These are phyloP conservation scores for Botrytis byssoidea DNA, from an alignment of 2,329 filamentous ascomycete species.

Conservation along the genomic window DNA sequence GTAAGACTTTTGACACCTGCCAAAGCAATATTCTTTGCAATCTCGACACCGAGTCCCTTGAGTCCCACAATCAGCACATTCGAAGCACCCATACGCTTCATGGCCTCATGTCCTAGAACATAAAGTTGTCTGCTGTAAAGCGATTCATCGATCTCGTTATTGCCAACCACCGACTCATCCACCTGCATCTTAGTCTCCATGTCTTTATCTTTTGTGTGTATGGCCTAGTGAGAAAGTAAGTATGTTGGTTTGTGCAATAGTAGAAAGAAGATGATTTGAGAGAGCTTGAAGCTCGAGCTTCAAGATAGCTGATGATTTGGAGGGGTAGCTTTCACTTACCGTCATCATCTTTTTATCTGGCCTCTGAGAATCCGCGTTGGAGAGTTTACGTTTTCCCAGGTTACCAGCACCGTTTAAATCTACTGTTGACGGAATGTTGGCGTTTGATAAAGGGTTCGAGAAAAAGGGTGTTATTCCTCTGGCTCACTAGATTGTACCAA, in stretches of 20 bases:
- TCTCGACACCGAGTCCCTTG: constrained; percentile 93
- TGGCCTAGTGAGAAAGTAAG: constrained; percentile 35
- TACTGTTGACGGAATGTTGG: constrained; percentile 37
- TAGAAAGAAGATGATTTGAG: neutral
- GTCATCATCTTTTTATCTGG: constrained; percentile 61
- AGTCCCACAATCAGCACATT: constrained; percentile 90
- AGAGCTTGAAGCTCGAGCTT: constrained; percentile 8
- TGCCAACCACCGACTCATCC: constrained; percentile 56
- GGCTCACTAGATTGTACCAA: constrained; percentile 26
- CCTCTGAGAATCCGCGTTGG: constrained; percentile 56
- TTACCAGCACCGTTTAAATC: constrained; percentile 42
- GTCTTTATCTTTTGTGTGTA: constrained; percentile 54
- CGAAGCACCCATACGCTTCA: constrained; percentile 98
- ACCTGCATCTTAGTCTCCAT: constrained; percentile 65
- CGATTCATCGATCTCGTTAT: constrained; percentile 66
- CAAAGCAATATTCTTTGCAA: constrained; percentile 97
- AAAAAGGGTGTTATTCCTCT: constrained; percentile 24
- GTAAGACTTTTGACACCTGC: constrained; percentile 97
- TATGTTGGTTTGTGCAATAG: constrained; percentile 6
- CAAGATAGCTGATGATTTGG: constrained; percentile 15
- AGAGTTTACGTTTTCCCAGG: constrained; percentile 68
- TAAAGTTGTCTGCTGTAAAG: constrained; percentile 74
- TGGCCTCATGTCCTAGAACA: constrained; percentile 73
- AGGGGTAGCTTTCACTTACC: constrained; percentile 46
- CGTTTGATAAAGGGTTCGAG: constrained; percentile 32